Evolutionary conservation across 495 filamentous ascomycete species (phyloP), one percentile per base, ranked within the genome.

Genomic region (Parathielavia hyrcaniae): DNA sequence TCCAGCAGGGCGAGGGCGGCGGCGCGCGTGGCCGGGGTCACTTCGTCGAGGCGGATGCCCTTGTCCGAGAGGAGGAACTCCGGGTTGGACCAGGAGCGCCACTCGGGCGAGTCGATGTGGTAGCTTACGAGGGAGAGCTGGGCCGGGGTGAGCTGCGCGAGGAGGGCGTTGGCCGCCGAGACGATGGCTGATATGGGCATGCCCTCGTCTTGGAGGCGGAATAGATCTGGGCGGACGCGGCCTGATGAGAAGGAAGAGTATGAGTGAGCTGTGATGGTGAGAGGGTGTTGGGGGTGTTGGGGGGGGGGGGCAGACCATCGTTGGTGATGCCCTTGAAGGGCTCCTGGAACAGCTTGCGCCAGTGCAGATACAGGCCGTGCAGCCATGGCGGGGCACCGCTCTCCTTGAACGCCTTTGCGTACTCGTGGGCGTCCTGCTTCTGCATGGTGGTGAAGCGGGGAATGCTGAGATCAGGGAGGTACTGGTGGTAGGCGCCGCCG

Each of bases 21-120:
- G 32, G 72, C 69, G 35, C 80, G 78, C 23, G 74, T 65, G 6
- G 60, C 1, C 8, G 67, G 36, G 19, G 65, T 58, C 19, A 83
- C 62, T 58, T 84, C 81, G 67, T 89, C 86, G 0, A 89, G 78
- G 1, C 86, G 81, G 36, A 88, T 67, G 23, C 86, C 86, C 60
- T 83, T 85, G 73, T 79, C 62, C 58, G 72, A 71, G 38, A 87
- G 66, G 0, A 86, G 74, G 67, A 87, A 84, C 67, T 89, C 86
- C 1, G 86, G 86, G 68, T 89, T 89, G 4, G 84, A 87, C 86
- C 86, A 89, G 14, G 83, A 77, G 51, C 86, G 80, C 84, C 84
- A 88, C 66, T 87, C 83, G 35, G 81, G 81, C 13, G 83, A 83
- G 75, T 87, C 82, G 68, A 87, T 78, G 71, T 86, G 81, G 63